phyloP scores from a whole-genome alignment of 768 basidiomycete genomes.

The Mycena metata region DNA sequence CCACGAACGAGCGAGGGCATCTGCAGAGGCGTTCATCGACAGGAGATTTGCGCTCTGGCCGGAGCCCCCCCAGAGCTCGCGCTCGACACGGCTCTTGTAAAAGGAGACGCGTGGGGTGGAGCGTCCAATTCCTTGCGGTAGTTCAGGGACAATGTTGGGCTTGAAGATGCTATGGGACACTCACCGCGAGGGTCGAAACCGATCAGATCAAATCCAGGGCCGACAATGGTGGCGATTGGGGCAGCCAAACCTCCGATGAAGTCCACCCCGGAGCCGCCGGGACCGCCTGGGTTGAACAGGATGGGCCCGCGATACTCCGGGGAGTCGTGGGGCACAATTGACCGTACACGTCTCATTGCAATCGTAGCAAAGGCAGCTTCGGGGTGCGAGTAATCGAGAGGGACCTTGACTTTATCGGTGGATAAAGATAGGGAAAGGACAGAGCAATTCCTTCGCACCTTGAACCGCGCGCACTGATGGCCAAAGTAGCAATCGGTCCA shows the following conservation, averaged over 20 bases:
- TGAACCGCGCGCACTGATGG: slow-evolving; percentile 27
- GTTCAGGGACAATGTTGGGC: not conserved
- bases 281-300: slow-evolving; percentile 40
- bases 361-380: slow-evolving; percentile 30
- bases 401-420: slow-evolving; percentile 17
- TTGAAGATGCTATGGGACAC: not conserved
- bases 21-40: slow-evolving; percentile 27
- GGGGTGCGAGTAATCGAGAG: slow-evolving; percentile 37
- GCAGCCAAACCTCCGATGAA: not conserved
- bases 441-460: not conserved
- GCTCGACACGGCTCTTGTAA: slow-evolving; percentile 29
- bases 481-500: slow-evolving; percentile 25
- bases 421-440: not conserved
- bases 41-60: too few relatives aligned
- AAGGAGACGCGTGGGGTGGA: slow-evolving; percentile 36
- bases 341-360: slow-evolving; percentile 35
- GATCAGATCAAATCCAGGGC: slow-evolving; percentile 39
- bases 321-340: slow-evolving; percentile 28
- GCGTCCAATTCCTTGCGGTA: slow-evolving; percentile 26
- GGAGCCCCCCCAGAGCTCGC: slow-evolving; percentile 15
- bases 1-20: slow-evolving; percentile 23
- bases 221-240: slow-evolving; percentile 28
- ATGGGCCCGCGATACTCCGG: slow-evolving; percentile 38
- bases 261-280: slow-evolving; percentile 38
- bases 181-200: slow-evolving; percentile 44